Conservation (phyloP, 1,284 basidiomycete species). For the Leccinum subrobustum region DNA sequence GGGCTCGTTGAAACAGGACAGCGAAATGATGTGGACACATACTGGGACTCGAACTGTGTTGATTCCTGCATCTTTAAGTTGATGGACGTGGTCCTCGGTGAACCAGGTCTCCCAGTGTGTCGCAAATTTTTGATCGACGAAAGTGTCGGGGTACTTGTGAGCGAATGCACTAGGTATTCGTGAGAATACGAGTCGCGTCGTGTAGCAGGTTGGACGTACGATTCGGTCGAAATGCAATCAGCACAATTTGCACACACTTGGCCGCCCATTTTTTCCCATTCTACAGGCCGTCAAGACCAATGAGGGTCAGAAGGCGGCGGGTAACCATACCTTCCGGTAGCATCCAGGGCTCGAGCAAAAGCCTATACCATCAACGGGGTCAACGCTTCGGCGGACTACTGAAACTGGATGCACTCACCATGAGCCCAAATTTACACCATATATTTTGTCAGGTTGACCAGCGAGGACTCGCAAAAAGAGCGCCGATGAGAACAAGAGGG, state of each 20-base stretch:
- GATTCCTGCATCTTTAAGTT: constrained; percentile 52
- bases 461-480: constrained; percentile 20
- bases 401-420: constrained; percentile 33
- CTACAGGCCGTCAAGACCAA: constrained; percentile 24
- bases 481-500: constrained; percentile 17
- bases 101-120: constrained; percentile 77
- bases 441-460: constrained; percentile 39
- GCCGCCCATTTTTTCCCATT: constrained; percentile 54
- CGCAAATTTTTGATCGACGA: constrained; percentile 56
- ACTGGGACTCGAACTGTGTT: constrained; percentile 78
- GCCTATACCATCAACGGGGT: constrained; percentile 32
- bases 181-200: not conserved
- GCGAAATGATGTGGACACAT: constrained; percentile 20
- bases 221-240: constrained; percentile 46
- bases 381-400: not conserved
- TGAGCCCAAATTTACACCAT: constrained; percentile 53
- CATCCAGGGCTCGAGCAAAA: constrained; percentile 60
- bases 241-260: constrained; percentile 40
- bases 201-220: constrained; percentile 31
- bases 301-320: not conserved
- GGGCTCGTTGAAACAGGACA: not conserved
- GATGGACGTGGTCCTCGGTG: constrained; percentile 56
- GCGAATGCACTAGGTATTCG: constrained; percentile 48
- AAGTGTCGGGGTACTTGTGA: constrained; percentile 51
- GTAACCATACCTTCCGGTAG: constrained; percentile 40